These are phyloP conservation scores for Kernera saxatilis DNA, from an alignment of 345 rosid species.

Conservation along the genomic window DNA sequence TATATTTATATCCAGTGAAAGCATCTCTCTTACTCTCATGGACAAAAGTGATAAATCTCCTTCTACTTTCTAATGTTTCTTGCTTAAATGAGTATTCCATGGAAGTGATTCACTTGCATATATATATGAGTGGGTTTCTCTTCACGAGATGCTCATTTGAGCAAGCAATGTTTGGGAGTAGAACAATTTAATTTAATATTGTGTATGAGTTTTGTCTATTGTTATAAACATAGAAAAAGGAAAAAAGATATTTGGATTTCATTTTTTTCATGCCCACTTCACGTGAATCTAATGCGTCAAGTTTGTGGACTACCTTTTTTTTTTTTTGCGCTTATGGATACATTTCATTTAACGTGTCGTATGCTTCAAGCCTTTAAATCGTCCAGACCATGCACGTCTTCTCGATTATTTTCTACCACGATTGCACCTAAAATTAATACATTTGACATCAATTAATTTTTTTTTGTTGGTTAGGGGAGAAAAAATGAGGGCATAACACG, in stretches of 20 bases:
- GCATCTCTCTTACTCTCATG: conserved; percentile 7
- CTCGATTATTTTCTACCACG: background rate
- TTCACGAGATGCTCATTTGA: conserved; percentile 35
- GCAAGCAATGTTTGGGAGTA: conserved; percentile 35
- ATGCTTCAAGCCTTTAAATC: conserved; percentile 20
- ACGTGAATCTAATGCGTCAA: conserved; percentile 33
- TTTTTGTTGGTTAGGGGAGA: background rate
- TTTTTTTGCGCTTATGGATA: background rate
- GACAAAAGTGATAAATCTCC: conserved; percentile 2
- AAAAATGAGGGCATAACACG: conserved; percentile 9
- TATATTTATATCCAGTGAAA: background rate
- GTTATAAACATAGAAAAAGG: background rate
- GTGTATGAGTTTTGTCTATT: background rate
- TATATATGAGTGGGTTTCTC: background rate
- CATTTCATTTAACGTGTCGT: conserved; percentile 25
- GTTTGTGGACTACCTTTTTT: conserved; percentile 15
- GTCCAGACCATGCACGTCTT: conserved; percentile 29
- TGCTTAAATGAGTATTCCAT: conserved; percentile 40
- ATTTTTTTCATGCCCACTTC: conserved; percentile 15
- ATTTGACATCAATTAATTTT: background rate
- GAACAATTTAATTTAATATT: background rate
- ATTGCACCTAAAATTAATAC: background rate
- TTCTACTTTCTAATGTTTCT: conserved; percentile 29
- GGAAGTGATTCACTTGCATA: conserved; percentile 7
- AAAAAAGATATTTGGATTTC: background rate